These are phyloP conservation scores for Onygenales sp. DNA, from an alignment of 2,329 filamentous ascomycete genomes.

Conservation along the genomic window DNA sequence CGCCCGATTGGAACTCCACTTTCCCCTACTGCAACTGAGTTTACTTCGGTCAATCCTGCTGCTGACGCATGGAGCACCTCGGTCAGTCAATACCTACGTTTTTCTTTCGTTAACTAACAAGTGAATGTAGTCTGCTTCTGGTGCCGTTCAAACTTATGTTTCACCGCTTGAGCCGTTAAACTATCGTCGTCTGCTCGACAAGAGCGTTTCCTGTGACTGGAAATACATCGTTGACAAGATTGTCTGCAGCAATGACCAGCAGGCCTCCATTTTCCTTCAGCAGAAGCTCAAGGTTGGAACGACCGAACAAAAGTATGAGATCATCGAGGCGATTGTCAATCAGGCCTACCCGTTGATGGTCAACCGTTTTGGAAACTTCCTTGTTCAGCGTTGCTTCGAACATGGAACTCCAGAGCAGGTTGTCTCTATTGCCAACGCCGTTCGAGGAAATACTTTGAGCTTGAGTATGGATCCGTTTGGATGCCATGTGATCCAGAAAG, in stretches of 20 bases:
- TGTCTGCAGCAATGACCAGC: conserved; percentile 97
- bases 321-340: conserved; percentile 89
- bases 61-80: conserved; percentile 31
- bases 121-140: conserved; percentile 35
- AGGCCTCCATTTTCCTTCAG: conserved; percentile 96
- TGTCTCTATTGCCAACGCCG: conserved; percentile 85
- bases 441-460: conserved; percentile 85
- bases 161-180: conserved; percentile 87
- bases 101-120: conserved; percentile 13
- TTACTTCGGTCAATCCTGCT: conserved; percentile 43
- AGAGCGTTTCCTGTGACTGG: conserved; percentile 97
- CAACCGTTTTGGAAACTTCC: conserved; percentile 96
- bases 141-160: conserved; percentile 66
- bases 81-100: conserved; percentile 38
- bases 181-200: conserved; percentile 88
- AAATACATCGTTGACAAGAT: conserved; percentile 99
- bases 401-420: conserved; percentile 93
- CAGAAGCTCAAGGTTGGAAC: conserved; percentile 98
- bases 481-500: conserved; percentile 97
- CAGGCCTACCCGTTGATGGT: conserved; percentile 95
- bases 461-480: conserved; percentile 98
- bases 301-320: conserved; percentile 90
- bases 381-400: conserved; percentile 97
- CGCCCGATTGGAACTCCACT: conserved; percentile 55
- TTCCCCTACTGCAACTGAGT: conserved; percentile 66